Evolutionary conservation across 2,329 filamentous ascomycete species (phyloP).

Genomic region (Fusarium torulosum): DNA sequence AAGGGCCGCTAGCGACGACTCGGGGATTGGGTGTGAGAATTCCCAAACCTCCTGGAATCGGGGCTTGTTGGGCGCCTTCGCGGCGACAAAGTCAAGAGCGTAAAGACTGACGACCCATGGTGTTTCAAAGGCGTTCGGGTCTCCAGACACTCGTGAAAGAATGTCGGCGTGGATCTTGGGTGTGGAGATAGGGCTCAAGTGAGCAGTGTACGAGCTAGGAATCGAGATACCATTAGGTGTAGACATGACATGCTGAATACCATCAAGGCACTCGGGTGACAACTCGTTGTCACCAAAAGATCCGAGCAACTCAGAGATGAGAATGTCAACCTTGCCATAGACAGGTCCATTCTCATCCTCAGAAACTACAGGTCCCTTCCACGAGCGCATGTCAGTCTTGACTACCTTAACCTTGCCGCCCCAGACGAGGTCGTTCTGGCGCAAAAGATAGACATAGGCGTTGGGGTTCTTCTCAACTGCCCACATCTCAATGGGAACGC

Average conservation of each 20-base stretch:
- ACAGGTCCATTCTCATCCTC: constrained; percentile 60
- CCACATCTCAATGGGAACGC: constrained; percentile 86
- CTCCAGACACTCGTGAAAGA: constrained; percentile 68
- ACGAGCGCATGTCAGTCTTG: constrained; percentile 96
- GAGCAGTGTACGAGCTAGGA: constrained; percentile 91
- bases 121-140: constrained; percentile 83
- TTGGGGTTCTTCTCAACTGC: constrained; percentile 99
- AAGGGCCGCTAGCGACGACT: constrained; percentile 66
- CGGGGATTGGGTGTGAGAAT: constrained; percentile 80
- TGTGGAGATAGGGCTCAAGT: constrained; percentile 90
- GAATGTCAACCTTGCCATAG: constrained; percentile 83
- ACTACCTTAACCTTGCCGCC: constrained; percentile 83
- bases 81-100: constrained; percentile 86
- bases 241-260: constrained; percentile 89
- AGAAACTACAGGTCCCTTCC: constrained; percentile 81
- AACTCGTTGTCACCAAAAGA: constrained; percentile 98
- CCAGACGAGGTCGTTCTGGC: constrained; percentile 89
- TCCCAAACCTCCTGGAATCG: constrained; percentile 84
- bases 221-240: constrained; percentile 89
- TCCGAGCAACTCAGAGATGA: constrained; percentile 92
- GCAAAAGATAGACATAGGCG: constrained; percentile 90
- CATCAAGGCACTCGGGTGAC: constrained; percentile 95
- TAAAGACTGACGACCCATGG: constrained; percentile 96
- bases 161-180: constrained; percentile 90
- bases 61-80: constrained; percentile 67